Conservation (phyloP, 306 rosid species). For the Vicia faba region DNA sequence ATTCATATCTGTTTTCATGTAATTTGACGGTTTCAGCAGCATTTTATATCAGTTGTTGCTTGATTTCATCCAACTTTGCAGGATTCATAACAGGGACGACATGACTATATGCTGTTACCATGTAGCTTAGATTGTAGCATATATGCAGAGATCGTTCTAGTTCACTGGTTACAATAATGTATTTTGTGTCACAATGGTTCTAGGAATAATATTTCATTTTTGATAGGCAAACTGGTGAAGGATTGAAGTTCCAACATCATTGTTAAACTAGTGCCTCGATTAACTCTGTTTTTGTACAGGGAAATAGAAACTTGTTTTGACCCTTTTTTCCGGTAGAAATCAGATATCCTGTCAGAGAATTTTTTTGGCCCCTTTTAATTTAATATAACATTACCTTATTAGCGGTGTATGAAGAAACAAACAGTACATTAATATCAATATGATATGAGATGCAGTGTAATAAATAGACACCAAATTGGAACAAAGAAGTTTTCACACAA, state of each 20-base stretch:
- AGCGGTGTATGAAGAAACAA: too few relatives aligned
- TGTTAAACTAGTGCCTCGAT: neutral
- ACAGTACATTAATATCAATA: too few relatives aligned
- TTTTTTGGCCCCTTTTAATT: too few relatives aligned
- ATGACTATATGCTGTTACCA: neutral
- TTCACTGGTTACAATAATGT: conserved; percentile 4
- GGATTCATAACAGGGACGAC: conserved; percentile 26
- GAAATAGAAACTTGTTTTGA: neutral
- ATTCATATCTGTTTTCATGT: conserved; percentile 3
- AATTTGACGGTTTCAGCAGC: conserved; percentile 11
- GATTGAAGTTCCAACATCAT: conserved; percentile 19
- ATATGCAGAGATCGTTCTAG: neutral
- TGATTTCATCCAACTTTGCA: conserved; percentile 33
- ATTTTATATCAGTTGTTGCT: neutral
- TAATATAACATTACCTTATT: too few relatives aligned
- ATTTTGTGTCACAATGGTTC: conserved; percentile 1
- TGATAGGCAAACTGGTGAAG: conserved; percentile 3
- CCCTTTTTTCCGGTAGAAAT: too few relatives aligned
- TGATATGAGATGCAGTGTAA: too few relatives aligned
- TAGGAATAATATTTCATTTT: neutral
- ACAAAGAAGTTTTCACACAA: too few relatives aligned
- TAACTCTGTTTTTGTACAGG: neutral
- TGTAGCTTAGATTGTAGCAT: conserved; percentile 10
- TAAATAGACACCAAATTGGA: too few relatives aligned
- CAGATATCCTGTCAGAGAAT: too few relatives aligned